These are phyloP conservation scores for Alternaria conjuncta DNA, from an alignment of 2,329 filamentous ascomycete species.

Conservation along the genomic window DNA sequence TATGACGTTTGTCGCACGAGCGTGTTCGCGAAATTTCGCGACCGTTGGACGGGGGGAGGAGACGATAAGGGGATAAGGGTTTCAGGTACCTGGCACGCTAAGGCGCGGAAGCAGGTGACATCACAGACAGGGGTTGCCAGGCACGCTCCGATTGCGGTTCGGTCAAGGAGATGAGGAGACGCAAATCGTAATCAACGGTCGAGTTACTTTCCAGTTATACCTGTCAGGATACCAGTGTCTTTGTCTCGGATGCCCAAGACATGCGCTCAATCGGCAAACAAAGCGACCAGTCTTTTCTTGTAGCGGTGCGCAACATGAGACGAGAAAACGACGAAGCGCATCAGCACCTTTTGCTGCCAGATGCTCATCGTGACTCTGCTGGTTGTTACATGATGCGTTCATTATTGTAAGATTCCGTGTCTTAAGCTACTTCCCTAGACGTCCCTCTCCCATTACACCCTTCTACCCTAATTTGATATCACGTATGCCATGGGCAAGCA, in stretches of 20 bases:
- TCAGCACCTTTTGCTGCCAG: neutral
- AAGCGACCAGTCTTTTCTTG: neutral
- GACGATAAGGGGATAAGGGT: slow-evolving; percentile 2
- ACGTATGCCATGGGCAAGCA: neutral
- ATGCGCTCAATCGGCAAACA: neutral
- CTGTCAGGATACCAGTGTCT: neutral
- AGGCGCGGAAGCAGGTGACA: slow-evolving; percentile 27
- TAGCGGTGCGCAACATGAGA: neutral
- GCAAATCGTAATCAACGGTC: neutral
- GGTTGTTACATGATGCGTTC: neutral
- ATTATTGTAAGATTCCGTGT: neutral
- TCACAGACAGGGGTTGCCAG: slow-evolving; percentile 3
- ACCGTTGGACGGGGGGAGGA: neutral
- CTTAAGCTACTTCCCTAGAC: neutral
- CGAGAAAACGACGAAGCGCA: neutral
- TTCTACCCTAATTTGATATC: neutral
- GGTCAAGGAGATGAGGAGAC: neutral
- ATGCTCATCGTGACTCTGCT: neutral
- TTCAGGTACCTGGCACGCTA: slow-evolving; percentile 14
- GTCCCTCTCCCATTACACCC: neutral
- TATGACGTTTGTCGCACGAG: neutral
- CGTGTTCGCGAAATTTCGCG: neutral
- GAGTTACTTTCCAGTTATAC: neutral
- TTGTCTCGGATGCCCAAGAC: neutral
- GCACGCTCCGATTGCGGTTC: neutral